A percentile compares a stretch with the other conserved stretches of the same genome.
Conservation (phyloP, 805 yeast genomes). For the Teunomyces aglyptinius region DNA sequence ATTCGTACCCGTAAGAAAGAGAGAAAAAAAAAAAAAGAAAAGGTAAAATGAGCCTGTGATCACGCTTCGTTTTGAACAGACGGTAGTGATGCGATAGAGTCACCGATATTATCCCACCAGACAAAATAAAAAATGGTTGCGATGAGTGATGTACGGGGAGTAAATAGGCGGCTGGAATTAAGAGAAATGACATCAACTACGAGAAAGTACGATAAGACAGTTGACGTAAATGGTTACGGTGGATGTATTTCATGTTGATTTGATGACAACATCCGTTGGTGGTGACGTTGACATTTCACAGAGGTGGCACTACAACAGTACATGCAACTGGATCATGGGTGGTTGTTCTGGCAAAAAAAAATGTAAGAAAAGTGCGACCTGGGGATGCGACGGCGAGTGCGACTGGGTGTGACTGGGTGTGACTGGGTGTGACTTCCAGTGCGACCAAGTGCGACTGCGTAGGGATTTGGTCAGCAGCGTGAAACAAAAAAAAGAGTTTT, state of each 20-base stretch:
- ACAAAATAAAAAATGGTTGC: too few species aligned
- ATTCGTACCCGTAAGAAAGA: neutral
- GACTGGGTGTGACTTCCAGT: too few species aligned
- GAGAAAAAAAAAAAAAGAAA: conserved; percentile 2
- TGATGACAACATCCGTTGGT: neutral
- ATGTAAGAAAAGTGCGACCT: neutral
- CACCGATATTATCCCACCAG: neutral
- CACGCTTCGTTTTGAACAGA: neutral
- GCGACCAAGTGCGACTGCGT: too few species aligned
- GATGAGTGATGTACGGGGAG: too few species aligned
- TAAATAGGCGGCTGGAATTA: neutral
- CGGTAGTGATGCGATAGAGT: conserved; percentile 2
- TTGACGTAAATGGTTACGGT: too few species aligned
- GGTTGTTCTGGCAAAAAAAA: neutral
- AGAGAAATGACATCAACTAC: too few species aligned
- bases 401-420: neutral
- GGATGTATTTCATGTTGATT: neutral
- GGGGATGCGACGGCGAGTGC: neutral
- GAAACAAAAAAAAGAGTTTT: too few species aligned
- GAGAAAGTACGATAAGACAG: too few species aligned
- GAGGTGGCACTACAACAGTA: neutral
- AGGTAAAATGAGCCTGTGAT: conserved; percentile 3
- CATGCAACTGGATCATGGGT: neutral
- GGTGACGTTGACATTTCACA: neutral
- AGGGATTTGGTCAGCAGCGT: too few species aligned